Evolutionary conservation across 1,284 basidiomycete species (phyloP), one percentile per base, ranked within the genome.

Genomic region (Ustilago esculenta): DNA sequence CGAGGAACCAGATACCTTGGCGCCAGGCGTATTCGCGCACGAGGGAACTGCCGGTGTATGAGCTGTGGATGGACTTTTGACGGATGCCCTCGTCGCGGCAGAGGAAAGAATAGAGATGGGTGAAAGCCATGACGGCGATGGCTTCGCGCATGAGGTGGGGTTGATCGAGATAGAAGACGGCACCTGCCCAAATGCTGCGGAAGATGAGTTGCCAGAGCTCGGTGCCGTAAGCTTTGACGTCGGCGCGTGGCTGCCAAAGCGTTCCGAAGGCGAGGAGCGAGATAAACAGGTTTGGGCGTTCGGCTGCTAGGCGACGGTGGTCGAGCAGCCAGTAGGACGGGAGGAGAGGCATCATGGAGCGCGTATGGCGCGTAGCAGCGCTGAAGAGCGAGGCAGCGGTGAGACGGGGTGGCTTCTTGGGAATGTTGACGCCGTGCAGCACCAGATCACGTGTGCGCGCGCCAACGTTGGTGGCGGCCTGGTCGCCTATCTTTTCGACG

Each of bases 371-470:
- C 4, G 60, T 65, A 1, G 60, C 60, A 20, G 59, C 56, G 37
- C 50, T 64, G 60, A 70, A 70, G 21, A 70, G 66, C 33, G 60
- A 64, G 5, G 56, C 60, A 5, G 66, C 66, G 4, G 60, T 70
- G 33, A 65, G 55, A 27, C 60, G 59, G 6, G 66, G 60, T 15
- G 66, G 66, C 49, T 70, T 70, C 40, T 64, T 70, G 34, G 66
- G 66, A 9, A 70, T 70, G 52, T 64, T 70, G 66, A 70, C 66
- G 9, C 66, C 66, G 24, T 70, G 66, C n/a, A 70, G 44, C n/a
- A 70, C 55, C 1, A 70, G 56, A 36, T 70, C 66, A 21, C 66
- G 55, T 0, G 66, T 70, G 7, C 66, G 42, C 15, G 66, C 66
- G 24, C 66, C 66, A 30, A 70, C 59, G 44, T 64, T 70, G 47